phyloP scores from a whole-genome alignment of 257 asterid species.

The Solanum paucissectum region DNA sequence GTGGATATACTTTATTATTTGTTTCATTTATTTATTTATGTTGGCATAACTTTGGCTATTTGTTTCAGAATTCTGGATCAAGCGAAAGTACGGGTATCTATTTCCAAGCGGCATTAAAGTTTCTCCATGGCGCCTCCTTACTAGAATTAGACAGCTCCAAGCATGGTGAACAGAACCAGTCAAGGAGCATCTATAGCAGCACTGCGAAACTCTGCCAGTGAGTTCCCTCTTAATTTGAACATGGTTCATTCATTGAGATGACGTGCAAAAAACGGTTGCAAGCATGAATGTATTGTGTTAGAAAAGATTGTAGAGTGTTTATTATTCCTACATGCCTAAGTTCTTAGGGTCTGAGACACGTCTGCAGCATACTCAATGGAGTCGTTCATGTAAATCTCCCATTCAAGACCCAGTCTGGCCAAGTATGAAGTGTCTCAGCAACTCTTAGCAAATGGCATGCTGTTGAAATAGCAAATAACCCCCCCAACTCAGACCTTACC shows the following conservation, averaged over 20 bases:
- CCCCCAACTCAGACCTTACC: background rate
- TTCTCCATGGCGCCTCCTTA: constrained; percentile 90
- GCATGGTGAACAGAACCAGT: constrained; percentile 60
- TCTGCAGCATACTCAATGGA: background rate
- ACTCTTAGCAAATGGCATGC: background rate
- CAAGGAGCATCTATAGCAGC: constrained; percentile 74
- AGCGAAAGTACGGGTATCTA: constrained; percentile 63
- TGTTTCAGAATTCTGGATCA: constrained; percentile 71
- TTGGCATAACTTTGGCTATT: constrained; percentile 6
- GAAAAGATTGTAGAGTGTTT: background rate
- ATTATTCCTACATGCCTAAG: background rate
- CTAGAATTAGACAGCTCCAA: constrained; percentile 66
- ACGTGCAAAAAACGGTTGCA: background rate
- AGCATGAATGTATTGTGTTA: background rate
- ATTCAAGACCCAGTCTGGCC: background rate
- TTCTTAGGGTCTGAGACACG: background rate
- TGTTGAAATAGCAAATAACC: background rate
- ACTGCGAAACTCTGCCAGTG: constrained; percentile 98
- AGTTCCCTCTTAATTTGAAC: constrained; percentile 14
- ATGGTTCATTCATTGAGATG: background rate
- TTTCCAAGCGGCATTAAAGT: constrained; percentile 92
- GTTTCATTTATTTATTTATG: background rate
- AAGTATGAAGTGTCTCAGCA: background rate
- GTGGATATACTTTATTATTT: constrained; percentile 10
- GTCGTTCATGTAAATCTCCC: background rate